phyloP scores from a whole-genome alignment of 2,329 filamentous ascomycete species.

The Verruconis gallopava region DNA sequence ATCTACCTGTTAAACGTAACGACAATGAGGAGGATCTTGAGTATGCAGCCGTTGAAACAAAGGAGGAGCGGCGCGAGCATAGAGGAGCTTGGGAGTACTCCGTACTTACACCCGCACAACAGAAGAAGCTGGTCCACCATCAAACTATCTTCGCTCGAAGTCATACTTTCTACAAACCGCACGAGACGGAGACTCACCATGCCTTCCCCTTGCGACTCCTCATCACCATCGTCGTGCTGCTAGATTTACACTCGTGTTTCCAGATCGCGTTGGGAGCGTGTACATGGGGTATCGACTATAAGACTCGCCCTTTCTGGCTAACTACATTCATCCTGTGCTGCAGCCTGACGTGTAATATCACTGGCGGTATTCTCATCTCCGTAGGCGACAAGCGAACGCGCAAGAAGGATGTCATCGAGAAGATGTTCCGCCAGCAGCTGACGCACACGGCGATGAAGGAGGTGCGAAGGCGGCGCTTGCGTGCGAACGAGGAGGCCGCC shows the following conservation, averaged over 20 bases:
- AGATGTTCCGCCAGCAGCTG: conserved; percentile 62
- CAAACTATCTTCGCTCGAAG: conserved; percentile 69
- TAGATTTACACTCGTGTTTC: conserved; percentile 67
- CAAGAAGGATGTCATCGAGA: conserved; percentile 75
- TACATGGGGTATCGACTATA: conserved; percentile 68
- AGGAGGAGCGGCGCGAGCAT: conserved; percentile 27
- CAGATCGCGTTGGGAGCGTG: conserved; percentile 68
- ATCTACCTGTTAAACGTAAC: conserved; percentile 39
- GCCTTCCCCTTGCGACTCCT: conserved; percentile 66
- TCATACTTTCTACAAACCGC: conserved; percentile 80
- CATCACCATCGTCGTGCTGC: conserved; percentile 62
- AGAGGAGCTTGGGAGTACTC: conserved; percentile 37
- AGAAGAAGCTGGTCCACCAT: conserved; percentile 59
- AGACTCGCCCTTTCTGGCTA: conserved; percentile 53
- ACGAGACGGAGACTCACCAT: conserved; percentile 70
- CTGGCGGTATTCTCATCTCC: conserved; percentile 62
- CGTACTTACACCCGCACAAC: conserved; percentile 52
- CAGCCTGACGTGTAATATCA: conserved; percentile 65
- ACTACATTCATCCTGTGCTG: conserved; percentile 72
- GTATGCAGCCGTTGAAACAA: conserved; percentile 11
- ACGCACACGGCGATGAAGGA: conserved; percentile 52
- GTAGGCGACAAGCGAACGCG: conserved; percentile 63
- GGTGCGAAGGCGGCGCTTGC: conserved; percentile 31
- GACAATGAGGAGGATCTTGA: conserved; percentile 24
- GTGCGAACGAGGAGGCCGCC: neutral